phyloP scores from a whole-genome alignment of 768 basidiomycete species.

The Tricholoma bakamatsutake region DNA sequence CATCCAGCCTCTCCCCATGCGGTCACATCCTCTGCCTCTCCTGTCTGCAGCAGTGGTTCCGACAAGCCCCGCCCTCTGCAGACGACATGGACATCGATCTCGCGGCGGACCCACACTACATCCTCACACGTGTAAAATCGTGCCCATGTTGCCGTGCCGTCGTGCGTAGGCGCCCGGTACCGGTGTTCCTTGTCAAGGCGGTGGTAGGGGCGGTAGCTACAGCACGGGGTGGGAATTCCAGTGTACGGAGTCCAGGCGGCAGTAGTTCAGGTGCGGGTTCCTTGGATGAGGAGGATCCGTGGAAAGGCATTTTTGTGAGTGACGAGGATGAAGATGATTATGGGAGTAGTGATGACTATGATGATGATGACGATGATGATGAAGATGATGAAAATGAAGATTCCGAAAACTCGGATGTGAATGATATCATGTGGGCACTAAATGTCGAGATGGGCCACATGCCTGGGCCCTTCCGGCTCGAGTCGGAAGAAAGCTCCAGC shows the following conservation, averaged over 20 bases:
- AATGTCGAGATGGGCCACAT: constrained; percentile 6
- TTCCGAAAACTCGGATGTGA: constrained; percentile 15
- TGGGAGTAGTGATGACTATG: constrained; percentile 7
- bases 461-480: constrained; percentile 1
- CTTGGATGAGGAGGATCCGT: constrained; percentile 50
- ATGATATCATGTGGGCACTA: constrained; percentile 25
- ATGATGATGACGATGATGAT: constrained; percentile 35
- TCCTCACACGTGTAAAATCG: constrained; percentile 57
- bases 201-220: constrained; percentile 45
- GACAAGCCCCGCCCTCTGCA: constrained; percentile 46
- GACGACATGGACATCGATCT: constrained; percentile 34
- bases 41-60: constrained; percentile 78
- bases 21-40: constrained; percentile 71
- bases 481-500: constrained; percentile 2
- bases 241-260: background rate
- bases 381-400: constrained; percentile 35
- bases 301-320: constrained; percentile 60
- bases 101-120: constrained; percentile 33
- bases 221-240: constrained; percentile 6
- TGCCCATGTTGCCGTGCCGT: constrained; percentile 67
- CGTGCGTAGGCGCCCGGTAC: constrained; percentile 55
- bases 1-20: constrained; percentile 59
- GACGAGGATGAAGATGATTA: constrained; percentile 19
- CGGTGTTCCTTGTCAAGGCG: constrained; percentile 63
- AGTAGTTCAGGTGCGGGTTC: constrained; percentile 2